Evolutionary conservation across 306 rosid species (phyloP).

Genomic region (Astragalus glycyphyllos): DNA sequence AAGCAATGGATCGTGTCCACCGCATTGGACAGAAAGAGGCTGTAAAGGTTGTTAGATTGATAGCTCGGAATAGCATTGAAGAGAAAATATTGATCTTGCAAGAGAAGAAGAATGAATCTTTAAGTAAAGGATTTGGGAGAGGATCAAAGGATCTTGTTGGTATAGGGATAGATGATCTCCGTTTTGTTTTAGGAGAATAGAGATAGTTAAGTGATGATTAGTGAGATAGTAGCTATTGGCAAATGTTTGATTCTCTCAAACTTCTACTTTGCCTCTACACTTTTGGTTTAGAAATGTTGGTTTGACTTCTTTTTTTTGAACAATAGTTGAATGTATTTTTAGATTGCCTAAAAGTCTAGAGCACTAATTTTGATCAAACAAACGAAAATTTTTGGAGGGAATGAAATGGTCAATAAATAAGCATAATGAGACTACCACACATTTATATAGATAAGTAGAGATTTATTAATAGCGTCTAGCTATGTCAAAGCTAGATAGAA

Average conservation of each 20-base stretch:
- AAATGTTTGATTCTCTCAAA: conserved; percentile 24
- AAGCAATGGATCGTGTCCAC: conserved; percentile 85
- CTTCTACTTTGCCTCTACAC: neutral
- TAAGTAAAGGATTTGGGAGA: conserved; percentile 52
- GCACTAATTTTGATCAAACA: neutral
- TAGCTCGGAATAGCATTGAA: conserved; percentile 73
- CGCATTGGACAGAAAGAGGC: conserved; percentile 81
- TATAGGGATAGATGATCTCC: conserved; percentile 51
- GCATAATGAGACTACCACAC: too few relatives aligned
- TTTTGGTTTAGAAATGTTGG: neutral
- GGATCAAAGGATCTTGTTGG: conserved; percentile 49
- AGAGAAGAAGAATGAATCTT: conserved; percentile 63
- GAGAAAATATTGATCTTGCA: conserved; percentile 66
- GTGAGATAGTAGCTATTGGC: neutral
- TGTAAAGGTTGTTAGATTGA: conserved; percentile 76
- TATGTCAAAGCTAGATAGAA: too few relatives aligned
- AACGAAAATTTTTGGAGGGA: neutral
- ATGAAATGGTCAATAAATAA: too few relatives aligned
- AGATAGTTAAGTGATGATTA: neutral
- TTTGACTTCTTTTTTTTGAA: neutral
- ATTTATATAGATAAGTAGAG: too few relatives aligned
- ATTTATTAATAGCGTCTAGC: too few relatives aligned
- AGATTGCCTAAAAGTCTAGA: conserved; percentile 1
- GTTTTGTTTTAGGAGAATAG: conserved; percentile 52
- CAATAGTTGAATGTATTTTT: neutral